A percentile compares a stretch with the other conserved stretches of the same genome.
Evolutionary conservation across 176 grass and related monocot species (phyloP).

Genomic region (Oryza australiensis): DNA sequence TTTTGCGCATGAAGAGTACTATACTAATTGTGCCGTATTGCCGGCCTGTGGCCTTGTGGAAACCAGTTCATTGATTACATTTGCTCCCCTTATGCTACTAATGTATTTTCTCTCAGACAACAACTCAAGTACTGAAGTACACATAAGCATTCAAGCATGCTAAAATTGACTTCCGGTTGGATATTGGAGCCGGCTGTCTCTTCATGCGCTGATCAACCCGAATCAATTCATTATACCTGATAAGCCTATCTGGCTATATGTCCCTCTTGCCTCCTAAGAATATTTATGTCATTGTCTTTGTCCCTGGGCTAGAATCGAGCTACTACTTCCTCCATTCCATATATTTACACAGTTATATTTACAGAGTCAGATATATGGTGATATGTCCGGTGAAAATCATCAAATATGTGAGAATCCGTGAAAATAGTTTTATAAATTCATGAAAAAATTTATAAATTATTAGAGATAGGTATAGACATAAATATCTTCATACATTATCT

Average conservation of each 20-base stretch:
- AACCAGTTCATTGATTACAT: neutral
- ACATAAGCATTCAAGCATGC: neutral
- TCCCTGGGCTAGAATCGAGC: neutral
- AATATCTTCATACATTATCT: no score
- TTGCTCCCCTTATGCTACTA: neutral
- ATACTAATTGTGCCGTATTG: neutral
- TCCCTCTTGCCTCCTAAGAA: neutral
- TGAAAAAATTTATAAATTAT: no score
- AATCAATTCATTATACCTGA: neutral
- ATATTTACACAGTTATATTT: no score
- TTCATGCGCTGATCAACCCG: neutral
- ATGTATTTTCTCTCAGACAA: neutral
- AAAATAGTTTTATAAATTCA: no score
- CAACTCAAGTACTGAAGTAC: neutral
- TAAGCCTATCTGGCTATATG: conserved; percentile 3
- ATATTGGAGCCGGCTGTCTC: neutral
- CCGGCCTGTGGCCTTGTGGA: neutral
- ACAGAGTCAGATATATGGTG: no score
- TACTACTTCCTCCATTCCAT: no score
- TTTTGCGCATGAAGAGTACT: neutral
- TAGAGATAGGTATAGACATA: no score
- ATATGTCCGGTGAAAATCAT: no score
- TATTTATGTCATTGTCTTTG: neutral
- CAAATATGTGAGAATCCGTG: no score
- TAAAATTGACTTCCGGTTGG: neutral